Percentiles rank a stretch among this genome's conserved stretches.
phyloP scores from a whole-genome alignment of 805 yeast genomes.

The Jamesozyma rosinii region DNA sequence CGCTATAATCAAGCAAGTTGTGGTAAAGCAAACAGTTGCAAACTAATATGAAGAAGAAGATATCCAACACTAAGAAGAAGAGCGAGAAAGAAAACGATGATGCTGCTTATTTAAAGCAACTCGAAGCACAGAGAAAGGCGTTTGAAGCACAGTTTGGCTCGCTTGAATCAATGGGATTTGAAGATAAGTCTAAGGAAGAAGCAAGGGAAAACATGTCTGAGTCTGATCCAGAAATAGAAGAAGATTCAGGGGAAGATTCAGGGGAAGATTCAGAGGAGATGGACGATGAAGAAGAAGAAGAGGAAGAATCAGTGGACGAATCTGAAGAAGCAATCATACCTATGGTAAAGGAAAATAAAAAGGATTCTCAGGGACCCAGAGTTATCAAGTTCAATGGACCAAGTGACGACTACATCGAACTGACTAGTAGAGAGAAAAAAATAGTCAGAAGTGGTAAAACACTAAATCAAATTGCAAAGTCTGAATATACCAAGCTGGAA shows the following conservation, averaged over 20 bases:
- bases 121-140: conserved; percentile 48
- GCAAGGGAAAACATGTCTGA: conserved; percentile 11
- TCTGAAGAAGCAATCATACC: conserved; percentile 15
- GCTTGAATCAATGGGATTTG: conserved; percentile 44
- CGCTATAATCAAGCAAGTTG: too few relatives aligned
- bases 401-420: conserved; percentile 16
- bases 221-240: neutral
- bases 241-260: neutral
- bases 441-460: conserved; percentile 54
- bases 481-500: conserved; percentile 8
- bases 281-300: conserved; percentile 11
- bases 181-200: conserved; percentile 34
- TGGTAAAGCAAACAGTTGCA: neutral
- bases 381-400: conserved; percentile 25
- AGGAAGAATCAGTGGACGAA: conserved; percentile 13
- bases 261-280: conserved; percentile 12
- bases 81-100: neutral
- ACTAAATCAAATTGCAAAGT: conserved; percentile 27
- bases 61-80: neutral
- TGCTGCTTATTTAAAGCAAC: conserved; percentile 11
- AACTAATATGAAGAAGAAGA: neutral
- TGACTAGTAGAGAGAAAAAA: conserved; percentile 43
- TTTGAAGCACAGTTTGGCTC: conserved; percentile 61
- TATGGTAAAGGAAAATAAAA: neutral
- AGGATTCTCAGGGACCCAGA: conserved; percentile 9